These are phyloP conservation scores for Eimeria maxima DNA, from an alignment of 169 alveolate genomes.

Conservation along the genomic window DNA sequence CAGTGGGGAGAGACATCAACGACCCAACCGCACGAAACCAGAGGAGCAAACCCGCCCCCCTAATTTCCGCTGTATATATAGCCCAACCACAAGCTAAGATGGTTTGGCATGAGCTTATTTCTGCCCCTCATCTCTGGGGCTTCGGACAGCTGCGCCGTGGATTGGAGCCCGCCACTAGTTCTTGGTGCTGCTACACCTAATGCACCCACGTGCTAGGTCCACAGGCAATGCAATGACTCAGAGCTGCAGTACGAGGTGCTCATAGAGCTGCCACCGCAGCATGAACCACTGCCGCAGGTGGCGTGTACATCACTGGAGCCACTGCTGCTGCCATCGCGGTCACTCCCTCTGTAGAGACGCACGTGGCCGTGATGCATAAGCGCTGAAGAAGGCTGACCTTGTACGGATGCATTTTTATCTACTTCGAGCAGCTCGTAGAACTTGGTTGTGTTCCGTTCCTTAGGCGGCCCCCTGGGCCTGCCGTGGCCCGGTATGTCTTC, in stretches of 20 bases:
- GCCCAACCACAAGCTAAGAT: background rate
- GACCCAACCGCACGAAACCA: background rate
- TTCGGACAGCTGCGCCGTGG: background rate
- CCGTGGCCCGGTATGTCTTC: conserved; percentile 75
- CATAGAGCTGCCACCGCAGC: background rate
- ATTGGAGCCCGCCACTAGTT: background rate
- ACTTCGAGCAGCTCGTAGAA: conserved; percentile 92
- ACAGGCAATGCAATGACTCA: background rate
- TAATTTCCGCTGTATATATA: background rate
- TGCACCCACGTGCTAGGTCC: background rate
- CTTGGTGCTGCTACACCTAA: background rate
- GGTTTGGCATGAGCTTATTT: background rate
- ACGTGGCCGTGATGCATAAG: background rate
- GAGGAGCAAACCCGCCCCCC: background rate
- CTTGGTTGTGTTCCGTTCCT: conserved; percentile 91
- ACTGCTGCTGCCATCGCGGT: conserved; percentile 3
- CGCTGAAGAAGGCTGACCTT: conserved; percentile 60
- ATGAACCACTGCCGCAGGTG: background rate
- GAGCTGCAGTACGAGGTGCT: background rate
- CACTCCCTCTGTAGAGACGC: background rate
- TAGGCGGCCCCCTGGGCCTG: conserved; percentile 80
- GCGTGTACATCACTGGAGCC: background rate
- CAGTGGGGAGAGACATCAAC: background rate
- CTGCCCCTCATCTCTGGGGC: background rate
- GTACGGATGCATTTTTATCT: conserved; percentile 91